Percentiles rank a stretch among this genome's conserved stretches.
Conservation (phyloP, 2,329 filamentous ascomycete genomes). For the Torrubiella hemipterigena region DNA sequence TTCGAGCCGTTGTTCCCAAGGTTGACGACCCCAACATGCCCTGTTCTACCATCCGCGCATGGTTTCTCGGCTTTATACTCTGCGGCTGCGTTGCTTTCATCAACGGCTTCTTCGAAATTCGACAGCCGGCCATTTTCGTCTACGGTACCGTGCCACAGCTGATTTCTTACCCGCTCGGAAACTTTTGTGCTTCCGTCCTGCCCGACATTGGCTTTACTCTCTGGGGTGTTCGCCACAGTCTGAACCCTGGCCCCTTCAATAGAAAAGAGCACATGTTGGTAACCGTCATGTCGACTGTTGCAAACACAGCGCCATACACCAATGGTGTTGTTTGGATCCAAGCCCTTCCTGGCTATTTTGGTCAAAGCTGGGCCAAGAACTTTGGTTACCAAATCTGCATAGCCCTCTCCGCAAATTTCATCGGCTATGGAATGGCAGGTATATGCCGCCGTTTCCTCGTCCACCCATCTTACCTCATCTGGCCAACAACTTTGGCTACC, state of each 20-base stretch:
- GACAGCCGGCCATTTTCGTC: slow-evolving; percentile 26
- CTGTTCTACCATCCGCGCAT: slow-evolving; percentile 26
- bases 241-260: slow-evolving; percentile 38
- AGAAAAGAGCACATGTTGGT: slow-evolving; percentile 43
- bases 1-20: slow-evolving; percentile 31
- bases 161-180: slow-evolving; percentile 24
- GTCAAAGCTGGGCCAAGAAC: slow-evolving; percentile 7
- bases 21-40: slow-evolving; percentile 26
- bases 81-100: slow-evolving; percentile 17
- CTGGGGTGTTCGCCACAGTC: slow-evolving; percentile 22
- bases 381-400: slow-evolving; percentile 34
- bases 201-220: slow-evolving; percentile 21
- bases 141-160: slow-evolving; percentile 27
- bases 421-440: slow-evolving; percentile 40
- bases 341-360: slow-evolving; percentile 10
- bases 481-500: slow-evolving; percentile 34
- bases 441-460: slow-evolving; percentile 33
- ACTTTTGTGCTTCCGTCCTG: slow-evolving; percentile 18
- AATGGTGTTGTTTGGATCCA: slow-evolving; percentile 31
- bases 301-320: slow-evolving; percentile 29
- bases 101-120: slow-evolving; percentile 27
- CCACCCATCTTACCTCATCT: slow-evolving; percentile 35
- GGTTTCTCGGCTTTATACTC: slow-evolving; percentile 23
- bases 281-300: slow-evolving; percentile 44
- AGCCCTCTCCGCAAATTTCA: slow-evolving; percentile 33